Evolutionary conservation across 805 yeast species (phyloP).

Genomic region (Ogataea thermomethanolica): DNA sequence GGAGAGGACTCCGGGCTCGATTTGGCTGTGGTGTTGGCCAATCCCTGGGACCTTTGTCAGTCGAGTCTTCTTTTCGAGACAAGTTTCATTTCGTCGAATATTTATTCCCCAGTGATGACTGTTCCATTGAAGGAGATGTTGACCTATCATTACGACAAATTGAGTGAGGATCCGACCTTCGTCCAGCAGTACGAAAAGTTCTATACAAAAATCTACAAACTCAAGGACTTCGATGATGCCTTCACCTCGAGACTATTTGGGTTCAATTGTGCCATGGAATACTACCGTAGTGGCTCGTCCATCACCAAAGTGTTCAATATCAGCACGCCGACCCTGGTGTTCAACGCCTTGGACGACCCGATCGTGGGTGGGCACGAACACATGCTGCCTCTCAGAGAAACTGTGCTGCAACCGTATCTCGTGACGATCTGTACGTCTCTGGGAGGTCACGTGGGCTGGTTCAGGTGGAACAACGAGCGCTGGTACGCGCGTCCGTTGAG

Average conservation of each 20-base stretch:
- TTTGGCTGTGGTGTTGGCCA: conserved; percentile 59
- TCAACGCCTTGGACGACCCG: conserved; percentile 76
- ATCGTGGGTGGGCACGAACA: conserved; percentile 46
- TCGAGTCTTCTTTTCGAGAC: conserved; percentile 43
- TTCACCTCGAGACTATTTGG: conserved; percentile 69
- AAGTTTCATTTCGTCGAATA: conserved; percentile 39
- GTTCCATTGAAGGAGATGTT: conserved; percentile 42
- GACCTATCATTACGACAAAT: conserved; percentile 38
- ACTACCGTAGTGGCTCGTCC: conserved; percentile 64
- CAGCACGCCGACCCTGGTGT: conserved; percentile 58
- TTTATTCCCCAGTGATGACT: conserved; percentile 53
- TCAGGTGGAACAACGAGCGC: conserved; percentile 52
- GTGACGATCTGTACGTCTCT: conserved; percentile 54
- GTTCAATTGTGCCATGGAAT: conserved; percentile 57
- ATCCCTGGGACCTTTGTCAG: conserved; percentile 70
- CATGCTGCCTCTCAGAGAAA: conserved; percentile 50
- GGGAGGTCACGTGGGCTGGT: conserved; percentile 89
- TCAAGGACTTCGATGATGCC: conserved; percentile 59
- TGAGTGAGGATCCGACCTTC: conserved; percentile 31
- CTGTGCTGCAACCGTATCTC: conserved; percentile 54
- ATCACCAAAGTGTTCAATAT: conserved; percentile 46
- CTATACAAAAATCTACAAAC: conserved; percentile 23
- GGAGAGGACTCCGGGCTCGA: conserved; percentile 43
- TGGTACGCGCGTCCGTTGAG: conserved; percentile 62
- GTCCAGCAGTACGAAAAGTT: conserved; percentile 20